Base-by-base conservation (phyloP, 2,329 filamentous ascomycete genomes). In the Curvularia verruculosa region DNA sequence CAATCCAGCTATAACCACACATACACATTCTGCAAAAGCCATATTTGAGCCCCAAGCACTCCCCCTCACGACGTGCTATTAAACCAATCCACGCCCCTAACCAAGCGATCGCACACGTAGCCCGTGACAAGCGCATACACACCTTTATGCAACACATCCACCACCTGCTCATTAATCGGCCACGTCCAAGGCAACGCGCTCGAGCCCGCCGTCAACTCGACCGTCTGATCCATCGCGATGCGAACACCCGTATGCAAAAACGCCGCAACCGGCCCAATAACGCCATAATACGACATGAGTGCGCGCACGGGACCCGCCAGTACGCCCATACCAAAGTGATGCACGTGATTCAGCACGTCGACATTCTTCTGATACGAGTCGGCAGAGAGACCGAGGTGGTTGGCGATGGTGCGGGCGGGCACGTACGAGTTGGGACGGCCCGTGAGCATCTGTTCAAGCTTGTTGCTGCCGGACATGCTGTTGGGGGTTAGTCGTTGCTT, bases 171-270 rank as follows among this genome's bases (percentile, higher is more conserved):
- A 26, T 71, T 70, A 36, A 73, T 68, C 15, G 71, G 70, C 71
- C 72, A 75, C 3, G 64, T 69, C 71, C 72, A 75, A 43, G 71
- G 70, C 60, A 66, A 26, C 31, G 68, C 62, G n/a, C 68, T 70
- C 13, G 65, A 62, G 3, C 70, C 70, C 10, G 64, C 70, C 40
- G 59, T 63, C 36, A 65, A 70, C 59, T 75, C 72, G 47, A 75
- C 55, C 1, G 58, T 46, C 60, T 74, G 70, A 59, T 74, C 73
- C 56, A 72, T 63, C 53, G 64, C 15, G 29, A 75, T 58, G 44
- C 72, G 52, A 12, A 74, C 41, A 5, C 69, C 68, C 6, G 69
- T 66, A 49, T 73, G 70, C 49, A 72, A 48, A 48, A 70, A 75
- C 8, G 55, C 63, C 18, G 65, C 68, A 47, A 74, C 59, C 1